These are phyloP conservation scores for Myotisia sp. DNA, from an alignment of 2,329 filamentous ascomycete species.

Conservation along the genomic window DNA sequence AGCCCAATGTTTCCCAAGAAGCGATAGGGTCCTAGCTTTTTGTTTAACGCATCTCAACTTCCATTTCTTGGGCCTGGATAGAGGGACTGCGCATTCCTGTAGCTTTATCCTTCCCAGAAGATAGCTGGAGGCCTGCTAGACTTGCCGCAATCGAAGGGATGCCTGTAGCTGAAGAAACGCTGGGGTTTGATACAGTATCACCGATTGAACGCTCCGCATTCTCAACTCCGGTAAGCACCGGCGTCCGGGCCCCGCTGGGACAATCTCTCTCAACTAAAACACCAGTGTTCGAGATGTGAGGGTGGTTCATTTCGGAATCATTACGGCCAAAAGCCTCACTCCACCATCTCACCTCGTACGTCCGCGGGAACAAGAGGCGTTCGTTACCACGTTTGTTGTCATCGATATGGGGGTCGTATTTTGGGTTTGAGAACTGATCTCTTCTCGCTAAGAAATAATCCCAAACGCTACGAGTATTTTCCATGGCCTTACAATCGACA, in stretches of 20 bases:
- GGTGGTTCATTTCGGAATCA: conserved; percentile 84
- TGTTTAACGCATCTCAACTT: conserved; percentile 38
- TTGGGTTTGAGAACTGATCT: conserved; percentile 66
- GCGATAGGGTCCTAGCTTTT: too few relatives aligned
- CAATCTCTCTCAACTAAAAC: conserved; percentile 23
- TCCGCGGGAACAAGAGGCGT: conserved; percentile 64
- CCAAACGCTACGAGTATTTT: conserved; percentile 79
- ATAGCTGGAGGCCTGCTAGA: conserved; percentile 32
- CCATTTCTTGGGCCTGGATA: conserved; percentile 24
- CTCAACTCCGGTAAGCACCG: conserved; percentile 47
- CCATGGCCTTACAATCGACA: conserved; percentile 50
- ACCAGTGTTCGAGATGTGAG: conserved; percentile 40
- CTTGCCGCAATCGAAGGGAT: conserved; percentile 33
- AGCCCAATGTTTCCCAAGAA: too few relatives aligned
- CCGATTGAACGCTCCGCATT: conserved; percentile 41
- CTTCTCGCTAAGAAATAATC: conserved; percentile 78
- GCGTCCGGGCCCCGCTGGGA: conserved; percentile 26
- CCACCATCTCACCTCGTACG: conserved; percentile 85
- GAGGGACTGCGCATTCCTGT: conserved; percentile 13
- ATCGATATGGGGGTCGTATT: conserved; percentile 61
- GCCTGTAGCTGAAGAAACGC: conserved; percentile 19
- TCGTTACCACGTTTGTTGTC: conserved; percentile 69
- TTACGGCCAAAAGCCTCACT: conserved; percentile 69
- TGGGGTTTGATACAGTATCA: conserved; percentile 27
- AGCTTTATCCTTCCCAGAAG: conserved; percentile 19